Evolutionary conservation across 208 protist genomes (phyloP), one percentile per base, ranked within the genome.

Genomic region (Leishmania tropica): DNA sequence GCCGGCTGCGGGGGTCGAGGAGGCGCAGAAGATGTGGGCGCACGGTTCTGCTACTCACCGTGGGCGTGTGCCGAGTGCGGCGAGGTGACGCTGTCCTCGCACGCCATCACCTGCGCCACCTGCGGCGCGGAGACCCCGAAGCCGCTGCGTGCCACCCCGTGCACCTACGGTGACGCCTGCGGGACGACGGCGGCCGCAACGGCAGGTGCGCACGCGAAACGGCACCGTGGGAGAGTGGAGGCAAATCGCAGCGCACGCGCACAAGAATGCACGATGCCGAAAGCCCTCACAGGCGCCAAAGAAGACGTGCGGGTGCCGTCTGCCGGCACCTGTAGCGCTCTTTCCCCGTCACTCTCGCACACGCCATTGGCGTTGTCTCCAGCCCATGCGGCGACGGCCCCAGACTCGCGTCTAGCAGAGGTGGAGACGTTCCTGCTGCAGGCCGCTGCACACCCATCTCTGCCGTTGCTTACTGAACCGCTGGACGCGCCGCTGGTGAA

Each of bases 21-120:
- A 10, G 73, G 53, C 31, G 40, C 40, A 7, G 58, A 78, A n/a
- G 58, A 31, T 17, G 47, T 42, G 54, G 35, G 24, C 10, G 74
- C 1, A 15, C 72, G 56, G 21, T 84, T 78, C 56, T 83, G 78
- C 72, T 91, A 95, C 77, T 56, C 85, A 1, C 92, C 88, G 1
- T 93, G 89, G 89, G 76, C 78, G n/a, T 95, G 92, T 72, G 19
- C 71, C 28, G 72, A 74, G 65, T 95, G 92, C 68, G 88, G 85
- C 28, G 75, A 64, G 5, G 85, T 83, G n/a, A 89, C 80, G 78
- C 85, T 88, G 35, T 88, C 78, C 11, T 76, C 75, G 31, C 83
- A 89, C 77, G 28, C 81, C 28, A 67, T 71, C 7, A 56, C 77
- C 28, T 95, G 92, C 81, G 71, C 80, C 54, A 60, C 75, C 48